Conservation (phyloP, 768 basidiomycete genomes). For the Lactarius evosmus region DNA sequence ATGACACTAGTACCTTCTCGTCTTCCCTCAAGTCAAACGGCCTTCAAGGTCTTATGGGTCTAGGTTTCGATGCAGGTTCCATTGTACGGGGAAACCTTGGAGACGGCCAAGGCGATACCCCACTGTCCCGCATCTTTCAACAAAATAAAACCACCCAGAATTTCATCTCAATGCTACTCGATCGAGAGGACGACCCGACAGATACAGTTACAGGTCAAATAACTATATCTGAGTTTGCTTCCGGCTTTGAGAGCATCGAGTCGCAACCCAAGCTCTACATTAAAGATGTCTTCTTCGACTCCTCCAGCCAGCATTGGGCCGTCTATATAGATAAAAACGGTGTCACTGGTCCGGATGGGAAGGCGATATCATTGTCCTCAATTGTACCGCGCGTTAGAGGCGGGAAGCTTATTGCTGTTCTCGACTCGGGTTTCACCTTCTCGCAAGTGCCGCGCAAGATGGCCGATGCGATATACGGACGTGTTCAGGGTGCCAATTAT, state of each 20-base stretch:
- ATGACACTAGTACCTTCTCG: conserved; percentile 61
- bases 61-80: conserved; percentile 75
- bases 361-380: conserved; percentile 54
- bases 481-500: conserved; percentile 69
- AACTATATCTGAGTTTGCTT: conserved; percentile 61
- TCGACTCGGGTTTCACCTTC: conserved; percentile 71
- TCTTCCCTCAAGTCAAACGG: conserved; percentile 56
- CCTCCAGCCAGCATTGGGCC: conserved; percentile 81
- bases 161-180: conserved; percentile 68
- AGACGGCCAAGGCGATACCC: conserved; percentile 48
- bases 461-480: conserved; percentile 77
- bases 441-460: conserved; percentile 73
- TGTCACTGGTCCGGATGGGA: conserved; percentile 75
- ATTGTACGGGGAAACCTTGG: conserved; percentile 56
- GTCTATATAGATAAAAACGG: conserved; percentile 63
- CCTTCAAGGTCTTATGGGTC: conserved; percentile 69
- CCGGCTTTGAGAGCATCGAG: conserved; percentile 59
- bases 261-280: conserved; percentile 64
- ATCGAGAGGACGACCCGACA: conserved; percentile 54
- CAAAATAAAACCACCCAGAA: conserved; percentile 53
- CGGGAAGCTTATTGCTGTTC: conserved; percentile 64
- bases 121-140: conserved; percentile 64
- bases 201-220: conserved; percentile 58
- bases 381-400: conserved; percentile 66
- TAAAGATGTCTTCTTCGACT: conserved; percentile 56